Percentiles rank a stretch among this genome's conserved stretches.
These are phyloP conservation scores for Vaccinium vitisidaea DNA, from an alignment of 148 eudicot genomes.

Conservation along the genomic window DNA sequence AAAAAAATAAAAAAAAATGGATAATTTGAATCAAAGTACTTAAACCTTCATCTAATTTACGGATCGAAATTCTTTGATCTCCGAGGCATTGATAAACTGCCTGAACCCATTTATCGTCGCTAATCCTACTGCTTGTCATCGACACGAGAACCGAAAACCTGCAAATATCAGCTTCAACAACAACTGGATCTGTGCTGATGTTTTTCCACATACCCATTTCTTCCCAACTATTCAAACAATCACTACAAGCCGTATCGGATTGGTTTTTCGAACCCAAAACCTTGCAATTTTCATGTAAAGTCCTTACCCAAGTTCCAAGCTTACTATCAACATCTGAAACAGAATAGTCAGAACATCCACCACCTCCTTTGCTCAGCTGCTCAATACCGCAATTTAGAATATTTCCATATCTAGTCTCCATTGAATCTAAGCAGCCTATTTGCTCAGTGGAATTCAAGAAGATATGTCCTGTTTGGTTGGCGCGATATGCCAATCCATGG, in stretches of 20 bases:
- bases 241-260: constrained; percentile 14
- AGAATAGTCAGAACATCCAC: constrained; percentile 43
- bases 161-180: constrained; percentile 27
- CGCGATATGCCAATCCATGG: constrained; percentile 17
- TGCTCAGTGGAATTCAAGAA: constrained; percentile 36
- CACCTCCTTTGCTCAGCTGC: constrained; percentile 36
- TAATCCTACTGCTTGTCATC: constrained; percentile 32
- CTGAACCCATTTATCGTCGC: constrained; percentile 29
- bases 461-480: constrained; percentile 34
- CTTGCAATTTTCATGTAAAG: constrained; percentile 29
- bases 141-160: constrained; percentile 38
- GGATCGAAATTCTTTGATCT: constrained; percentile 19
- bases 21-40: background rate
- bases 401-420: constrained; percentile 6
- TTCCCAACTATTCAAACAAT: constrained; percentile 35
- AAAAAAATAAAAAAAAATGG: no score
- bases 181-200: background rate
- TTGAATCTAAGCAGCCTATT: constrained; percentile 25
- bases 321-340: constrained; percentile 29
- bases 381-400: constrained; percentile 36
- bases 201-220: constrained; percentile 17
- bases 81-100: constrained; percentile 35
- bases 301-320: constrained; percentile 20
- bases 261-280: constrained; percentile 18
- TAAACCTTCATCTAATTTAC: constrained; percentile 11